These are phyloP conservation scores for Batkoa obscura DNA, from an alignment of 371 early-diverging fungal species.

Conservation along the genomic window DNA sequence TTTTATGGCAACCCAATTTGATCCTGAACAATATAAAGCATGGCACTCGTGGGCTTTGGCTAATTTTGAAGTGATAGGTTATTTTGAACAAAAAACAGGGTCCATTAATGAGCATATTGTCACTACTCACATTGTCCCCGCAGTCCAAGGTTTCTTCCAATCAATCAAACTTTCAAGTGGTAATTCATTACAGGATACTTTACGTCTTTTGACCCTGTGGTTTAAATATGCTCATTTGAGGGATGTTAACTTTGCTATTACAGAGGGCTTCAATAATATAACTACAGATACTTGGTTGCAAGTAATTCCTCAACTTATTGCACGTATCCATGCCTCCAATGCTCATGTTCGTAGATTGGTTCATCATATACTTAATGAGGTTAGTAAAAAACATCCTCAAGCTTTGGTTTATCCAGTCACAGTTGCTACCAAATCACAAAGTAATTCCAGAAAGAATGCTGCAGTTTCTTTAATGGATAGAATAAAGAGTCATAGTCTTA, in stretches of 20 bases:
- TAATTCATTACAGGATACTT: constrained; percentile 87
- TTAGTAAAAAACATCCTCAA: constrained; percentile 92
- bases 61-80: constrained; percentile 77
- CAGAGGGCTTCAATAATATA: constrained; percentile 75
- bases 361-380: constrained; percentile 74
- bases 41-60: constrained; percentile 97
- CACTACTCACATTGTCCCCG: constrained; percentile 14
- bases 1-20: constrained; percentile 73
- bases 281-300: constrained; percentile 93
- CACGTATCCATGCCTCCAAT: constrained; percentile 76
- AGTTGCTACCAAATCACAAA: constrained; percentile 88
- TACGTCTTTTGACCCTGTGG: constrained; percentile 87
- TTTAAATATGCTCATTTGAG: constrained; percentile 85
- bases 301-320: constrained; percentile 95
- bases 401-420: constrained; percentile 90
- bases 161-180: constrained; percentile 84
- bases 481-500: constrained; percentile 63
- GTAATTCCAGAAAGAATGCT: constrained; percentile 49
- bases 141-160: constrained; percentile 68
- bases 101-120: constrained; percentile 3
- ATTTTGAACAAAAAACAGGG: constrained; percentile 25
- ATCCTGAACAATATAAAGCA: constrained; percentile 91
- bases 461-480: constrained; percentile 85
- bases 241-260: constrained; percentile 72
- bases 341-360: constrained; percentile 70